Percentiles rank a stretch among this genome's conserved stretches.
Evolutionary conservation across 495 filamentous ascomycete species (phyloP).

Genomic region (Margaritispora aquatica): DNA sequence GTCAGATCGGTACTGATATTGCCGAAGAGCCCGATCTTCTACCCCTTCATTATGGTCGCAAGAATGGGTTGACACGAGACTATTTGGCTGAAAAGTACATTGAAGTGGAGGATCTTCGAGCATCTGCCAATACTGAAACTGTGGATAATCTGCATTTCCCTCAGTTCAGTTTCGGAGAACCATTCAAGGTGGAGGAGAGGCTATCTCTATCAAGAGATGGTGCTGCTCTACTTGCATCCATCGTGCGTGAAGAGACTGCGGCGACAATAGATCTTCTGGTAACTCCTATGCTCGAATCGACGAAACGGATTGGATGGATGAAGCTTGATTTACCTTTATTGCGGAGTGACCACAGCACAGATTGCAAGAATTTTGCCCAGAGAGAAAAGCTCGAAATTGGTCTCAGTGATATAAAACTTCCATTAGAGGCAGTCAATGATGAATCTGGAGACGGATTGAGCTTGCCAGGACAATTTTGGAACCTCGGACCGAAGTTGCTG

Average conservation of each 20-base stretch:
- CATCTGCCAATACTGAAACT: background rate
- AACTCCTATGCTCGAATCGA: constrained; percentile 17
- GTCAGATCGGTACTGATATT: no score
- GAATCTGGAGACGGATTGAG: constrained; percentile 44
- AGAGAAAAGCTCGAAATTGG: constrained; percentile 28
- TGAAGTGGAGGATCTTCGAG: background rate
- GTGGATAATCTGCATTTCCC: constrained; percentile 14
- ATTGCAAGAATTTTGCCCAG: constrained; percentile 32
- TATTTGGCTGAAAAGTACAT: constrained; percentile 17
- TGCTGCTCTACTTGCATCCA: constrained; percentile 8
- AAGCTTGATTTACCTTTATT: constrained; percentile 45
- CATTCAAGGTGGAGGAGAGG: constrained; percentile 23
- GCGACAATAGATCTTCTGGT: constrained; percentile 22
- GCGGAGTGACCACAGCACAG: constrained; percentile 38
- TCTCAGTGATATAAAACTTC: constrained; percentile 35
- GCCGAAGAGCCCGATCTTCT: background rate
- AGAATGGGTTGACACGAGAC: constrained; percentile 33
- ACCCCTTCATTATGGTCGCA: constrained; percentile 35
- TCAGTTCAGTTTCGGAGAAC: constrained; percentile 19
- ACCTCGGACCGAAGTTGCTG: constrained; percentile 23
- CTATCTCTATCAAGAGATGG: constrained; percentile 22
- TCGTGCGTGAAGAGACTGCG: constrained; percentile 10
- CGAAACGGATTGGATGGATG: background rate
- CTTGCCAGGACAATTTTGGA: constrained; percentile 33
- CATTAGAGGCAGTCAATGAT: constrained; percentile 37